Evolutionary conservation across 2,329 filamentous ascomycete species (phyloP).

Genomic region (Colletotrichum paranaense): DNA sequence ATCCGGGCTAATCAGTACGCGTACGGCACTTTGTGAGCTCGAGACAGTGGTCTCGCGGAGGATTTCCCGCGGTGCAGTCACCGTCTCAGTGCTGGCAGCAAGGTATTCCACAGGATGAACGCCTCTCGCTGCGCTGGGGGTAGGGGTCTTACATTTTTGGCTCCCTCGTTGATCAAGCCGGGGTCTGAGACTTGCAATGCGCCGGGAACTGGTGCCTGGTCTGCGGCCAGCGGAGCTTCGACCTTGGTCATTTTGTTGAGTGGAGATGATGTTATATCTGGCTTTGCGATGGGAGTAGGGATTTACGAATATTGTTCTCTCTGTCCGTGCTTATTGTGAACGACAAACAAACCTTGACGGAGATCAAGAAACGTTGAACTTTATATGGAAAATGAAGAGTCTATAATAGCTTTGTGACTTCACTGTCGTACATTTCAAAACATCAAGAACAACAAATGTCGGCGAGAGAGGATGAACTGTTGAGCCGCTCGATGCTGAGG

Average conservation of each 20-base stretch:
- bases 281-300: background rate
- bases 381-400: background rate
- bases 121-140: no score
- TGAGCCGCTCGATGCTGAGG: slow-evolving; percentile 27
- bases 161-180: slow-evolving; percentile 40
- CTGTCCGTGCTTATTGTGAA: background rate
- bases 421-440: background rate
- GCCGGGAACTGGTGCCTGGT: slow-evolving; percentile 9
- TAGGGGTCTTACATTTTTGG: slow-evolving; percentile 42
- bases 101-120: background rate
- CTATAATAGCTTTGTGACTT: background rate
- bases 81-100: background rate
- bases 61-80: background rate
- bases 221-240: slow-evolving; percentile 17
- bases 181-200: background rate
- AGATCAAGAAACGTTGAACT: background rate
- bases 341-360: background rate
- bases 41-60: background rate
- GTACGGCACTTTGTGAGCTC: background rate
- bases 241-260: slow-evolving; percentile 18
- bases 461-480: background rate
- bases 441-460: background rate
- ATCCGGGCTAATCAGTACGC: background rate
- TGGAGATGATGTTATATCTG: background rate
- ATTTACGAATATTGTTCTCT: background rate